Base-by-base conservation (phyloP, 148 eudicot species). In the Diospyros lotus region DNA sequence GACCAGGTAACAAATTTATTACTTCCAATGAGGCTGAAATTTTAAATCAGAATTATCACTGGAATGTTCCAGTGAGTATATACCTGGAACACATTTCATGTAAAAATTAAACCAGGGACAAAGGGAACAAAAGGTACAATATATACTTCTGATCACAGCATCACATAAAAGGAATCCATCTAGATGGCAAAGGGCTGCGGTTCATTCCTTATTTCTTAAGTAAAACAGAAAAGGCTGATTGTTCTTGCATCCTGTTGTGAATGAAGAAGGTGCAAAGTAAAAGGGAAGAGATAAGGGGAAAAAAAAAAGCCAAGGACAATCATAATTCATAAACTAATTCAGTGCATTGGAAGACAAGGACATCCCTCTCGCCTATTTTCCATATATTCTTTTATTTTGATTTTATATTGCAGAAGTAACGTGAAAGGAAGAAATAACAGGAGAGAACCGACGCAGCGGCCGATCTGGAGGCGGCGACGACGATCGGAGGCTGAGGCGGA, bases 61-160 rank as follows among this genome's bases (percentile, higher is more conserved):
- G 38, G 51, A 12, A 52, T 9, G 44, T 18, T 18, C 6, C 42
- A 28, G 42, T 42, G 82, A 17, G 86, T 81, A 80, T 85, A 95
- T 38, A 95, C 88, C 98, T 94, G 86, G 68, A 81, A 84, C 38
- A 66, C 12, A 48, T 40, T 69, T 28, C 48, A 82, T 17, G 73
- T 14, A 73, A 17, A 14, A 38, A 73, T 45, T 17, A 4, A 39
- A 68, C 48, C n/a, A 14, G 13, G 15, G 5, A 28, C 28, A 6
- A 14, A 3, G n/a, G 6, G 39, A 58, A 72, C 52, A 11, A 46
- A 43, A 2, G 8, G 41, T 43, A 41, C 64, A 54, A 15, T 52
- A 52, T 69, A 38, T 8, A 14, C 63, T 42, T 71, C 2, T 66
- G 42, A 15, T 1, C 15, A 5, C 50, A 15, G 40, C 40, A 39